Evolutionary conservation across 129 eudicot genomes (phyloP).

Genomic region (Chrysanthemum makinoi): DNA sequence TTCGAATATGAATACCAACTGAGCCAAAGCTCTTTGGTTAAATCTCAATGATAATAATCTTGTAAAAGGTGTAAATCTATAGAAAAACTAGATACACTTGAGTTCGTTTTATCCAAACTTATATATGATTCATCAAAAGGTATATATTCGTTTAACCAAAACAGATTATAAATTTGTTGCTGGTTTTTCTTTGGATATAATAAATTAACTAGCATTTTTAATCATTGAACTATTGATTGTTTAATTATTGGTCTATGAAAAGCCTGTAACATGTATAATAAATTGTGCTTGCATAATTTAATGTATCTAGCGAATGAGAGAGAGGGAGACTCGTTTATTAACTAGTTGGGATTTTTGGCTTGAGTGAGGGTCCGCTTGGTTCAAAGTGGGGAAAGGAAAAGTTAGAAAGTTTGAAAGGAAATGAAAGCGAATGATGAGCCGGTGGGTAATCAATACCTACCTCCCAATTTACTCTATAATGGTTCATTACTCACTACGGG

Average conservation of each 20-base stretch:
- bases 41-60: neutral
- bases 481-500: too few species aligned
- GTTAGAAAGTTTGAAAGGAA: too few species aligned
- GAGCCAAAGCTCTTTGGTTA: neutral
- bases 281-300: neutral
- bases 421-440: too few species aligned
- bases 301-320: neutral
- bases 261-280: constrained; percentile 8
- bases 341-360: too few species aligned
- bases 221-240: constrained; percentile 15
- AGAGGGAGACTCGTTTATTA: too few species aligned
- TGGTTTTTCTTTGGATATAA: neutral
- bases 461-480: too few species aligned
- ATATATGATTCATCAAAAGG: neutral
- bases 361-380: too few species aligned
- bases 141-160: too few species aligned
- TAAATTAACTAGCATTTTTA: constrained; percentile 7
- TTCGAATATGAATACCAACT: too few species aligned
- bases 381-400: too few species aligned
- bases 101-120: too few species aligned
- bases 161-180: neutral
- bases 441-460: too few species aligned
- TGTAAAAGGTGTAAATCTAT: neutral
- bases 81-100: neutral
- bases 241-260: constrained; percentile 17